Percentiles rank a stretch among this genome's conserved stretches.
Conservation (phyloP, 495 filamentous ascomycete genomes). For the Penicillium paxilli region DNA sequence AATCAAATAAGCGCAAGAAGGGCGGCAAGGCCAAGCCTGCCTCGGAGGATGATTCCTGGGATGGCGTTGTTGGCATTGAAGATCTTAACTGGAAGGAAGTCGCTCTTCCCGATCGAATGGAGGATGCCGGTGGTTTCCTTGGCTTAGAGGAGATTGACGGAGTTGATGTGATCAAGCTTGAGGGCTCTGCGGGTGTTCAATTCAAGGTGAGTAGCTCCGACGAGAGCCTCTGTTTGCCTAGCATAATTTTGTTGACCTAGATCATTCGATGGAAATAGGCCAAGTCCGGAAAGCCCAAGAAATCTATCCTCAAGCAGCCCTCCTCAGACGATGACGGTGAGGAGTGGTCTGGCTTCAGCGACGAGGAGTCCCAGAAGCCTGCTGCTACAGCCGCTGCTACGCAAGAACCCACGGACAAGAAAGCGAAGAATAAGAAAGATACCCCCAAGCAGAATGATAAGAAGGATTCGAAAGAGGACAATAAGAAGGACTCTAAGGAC, state of each 20-base stretch:
- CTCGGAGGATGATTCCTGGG: constrained; percentile 23
- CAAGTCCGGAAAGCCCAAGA: constrained; percentile 35
- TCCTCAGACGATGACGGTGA: constrained; percentile 37
- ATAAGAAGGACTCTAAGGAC: constrained; percentile 2
- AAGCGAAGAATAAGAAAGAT: constrained; percentile 23
- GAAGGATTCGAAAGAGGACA: constrained; percentile 8
- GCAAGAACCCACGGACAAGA: constrained; percentile 20
- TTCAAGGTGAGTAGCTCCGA: constrained; percentile 46
- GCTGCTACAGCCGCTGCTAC: constrained; percentile 17
- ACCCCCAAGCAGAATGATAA: constrained; percentile 11
- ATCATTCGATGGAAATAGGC: constrained; percentile 25
- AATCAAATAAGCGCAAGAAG: constrained; percentile 54
- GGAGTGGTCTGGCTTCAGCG: constrained; percentile 58
- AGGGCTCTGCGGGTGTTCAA: constrained; percentile 34
- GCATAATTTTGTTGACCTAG: background rate
- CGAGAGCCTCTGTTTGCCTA: background rate
- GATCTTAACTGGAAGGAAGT: constrained; percentile 81
- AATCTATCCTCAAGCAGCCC: constrained; percentile 33
- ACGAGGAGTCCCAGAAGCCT: constrained; percentile 36
- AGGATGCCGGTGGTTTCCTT: constrained; percentile 93
- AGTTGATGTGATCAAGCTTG: constrained; percentile 68
- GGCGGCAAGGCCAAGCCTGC: constrained; percentile 27
- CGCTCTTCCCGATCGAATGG: constrained; percentile 77
- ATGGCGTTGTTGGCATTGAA: constrained; percentile 50
- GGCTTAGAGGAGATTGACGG: constrained; percentile 91